phyloP scores from a whole-genome alignment of 73 alveolate genomes.

The Symbiodinium pilosum region DNA sequence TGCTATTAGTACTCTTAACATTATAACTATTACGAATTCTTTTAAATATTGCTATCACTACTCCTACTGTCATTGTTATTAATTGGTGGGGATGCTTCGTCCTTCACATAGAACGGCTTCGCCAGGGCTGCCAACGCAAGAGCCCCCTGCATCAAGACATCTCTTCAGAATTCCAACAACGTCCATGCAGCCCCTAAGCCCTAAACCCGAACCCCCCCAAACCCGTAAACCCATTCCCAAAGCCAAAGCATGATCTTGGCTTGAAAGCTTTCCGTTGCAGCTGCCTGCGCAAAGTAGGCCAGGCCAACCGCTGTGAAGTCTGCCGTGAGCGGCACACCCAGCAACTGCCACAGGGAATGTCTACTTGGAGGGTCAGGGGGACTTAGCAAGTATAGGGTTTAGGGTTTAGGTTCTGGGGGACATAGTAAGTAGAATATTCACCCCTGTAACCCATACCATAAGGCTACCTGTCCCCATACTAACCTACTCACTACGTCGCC shows the following conservation, averaged over 20 bases:
- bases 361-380: neutral
- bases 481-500: too few species aligned
- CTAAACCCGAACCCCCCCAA: too few species aligned
- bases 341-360: neutral
- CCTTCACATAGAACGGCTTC: conserved; percentile 79
- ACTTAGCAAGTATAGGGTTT: too few species aligned
- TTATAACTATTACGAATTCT: too few species aligned
- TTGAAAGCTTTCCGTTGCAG: neutral
- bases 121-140: conserved; percentile 77
- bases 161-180: neutral
- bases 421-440: neutral
- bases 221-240: too few species aligned
- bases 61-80: too few species aligned
- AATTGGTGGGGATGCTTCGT: too few species aligned
- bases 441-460: neutral
- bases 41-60: too few species aligned
- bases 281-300: conserved; percentile 83
- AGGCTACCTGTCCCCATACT: neutral
- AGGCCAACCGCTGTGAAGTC: conserved; percentile 71
- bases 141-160: conserved; percentile 79
- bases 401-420: neutral
- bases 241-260: too few species aligned
- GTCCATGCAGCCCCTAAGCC: too few species aligned
- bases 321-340: conserved; percentile 81
- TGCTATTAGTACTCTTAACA: too few species aligned